Conservation (phyloP, 2,329 filamentous ascomycete species). For the Stagonosporopsis cucurbitacearum region DNA sequence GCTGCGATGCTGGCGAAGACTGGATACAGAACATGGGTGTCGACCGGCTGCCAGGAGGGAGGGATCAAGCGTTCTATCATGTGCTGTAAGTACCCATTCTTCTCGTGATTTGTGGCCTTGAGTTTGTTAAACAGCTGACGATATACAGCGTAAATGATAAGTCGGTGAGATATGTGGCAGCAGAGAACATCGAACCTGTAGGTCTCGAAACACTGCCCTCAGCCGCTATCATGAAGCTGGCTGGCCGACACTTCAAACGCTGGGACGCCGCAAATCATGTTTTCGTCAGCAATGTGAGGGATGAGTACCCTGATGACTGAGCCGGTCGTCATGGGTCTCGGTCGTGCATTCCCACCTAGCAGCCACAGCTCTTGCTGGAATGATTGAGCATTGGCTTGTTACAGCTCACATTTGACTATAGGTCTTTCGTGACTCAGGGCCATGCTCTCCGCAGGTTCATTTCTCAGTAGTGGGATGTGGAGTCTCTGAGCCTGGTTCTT, state of each 20-base stretch:
- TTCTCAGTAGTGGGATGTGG: too few relatives aligned
- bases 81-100: constrained; percentile 71
- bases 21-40: constrained; percentile 71
- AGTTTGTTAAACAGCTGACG: background rate
- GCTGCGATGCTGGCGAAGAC: constrained; percentile 64
- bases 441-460: too few relatives aligned
- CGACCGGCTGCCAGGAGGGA: constrained; percentile 63
- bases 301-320: constrained; percentile 87
- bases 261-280: constrained; percentile 71
- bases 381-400: too few relatives aligned
- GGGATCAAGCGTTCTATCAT: constrained; percentile 79
- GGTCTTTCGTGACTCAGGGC: too few relatives aligned
- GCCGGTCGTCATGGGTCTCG: too few relatives aligned
- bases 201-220: constrained; percentile 51
- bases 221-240: constrained; percentile 69
- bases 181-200: constrained; percentile 74
- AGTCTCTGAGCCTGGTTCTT: too few relatives aligned
- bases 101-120: background rate
- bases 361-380: too few relatives aligned
- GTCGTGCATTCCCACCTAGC: too few relatives aligned
- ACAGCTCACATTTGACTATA: too few relatives aligned
- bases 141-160: constrained; percentile 66
- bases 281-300: constrained; percentile 83
- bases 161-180: constrained; percentile 75
- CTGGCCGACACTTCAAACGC: constrained; percentile 86